phyloP scores from a whole-genome alignment of 495 filamentous ascomycete species.

The Penicillium tannophilum region DNA sequence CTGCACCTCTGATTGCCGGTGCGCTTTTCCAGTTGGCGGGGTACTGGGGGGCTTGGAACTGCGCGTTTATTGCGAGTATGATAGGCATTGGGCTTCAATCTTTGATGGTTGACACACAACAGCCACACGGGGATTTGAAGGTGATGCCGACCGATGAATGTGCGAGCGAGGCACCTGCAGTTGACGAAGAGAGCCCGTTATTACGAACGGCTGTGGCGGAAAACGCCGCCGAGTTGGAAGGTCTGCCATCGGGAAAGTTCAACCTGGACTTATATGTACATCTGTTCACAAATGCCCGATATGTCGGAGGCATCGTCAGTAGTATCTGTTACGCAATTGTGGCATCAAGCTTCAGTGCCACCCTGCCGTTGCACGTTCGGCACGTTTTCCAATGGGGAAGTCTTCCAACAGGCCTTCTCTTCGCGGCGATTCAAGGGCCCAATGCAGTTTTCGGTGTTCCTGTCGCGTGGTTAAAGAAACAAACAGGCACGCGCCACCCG shows the following conservation, averaged over 20 bases:
- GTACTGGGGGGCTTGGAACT: constrained; percentile 33
- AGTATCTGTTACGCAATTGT: constrained; percentile 21
- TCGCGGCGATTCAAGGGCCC: not conserved
- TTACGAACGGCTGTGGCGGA: not conserved
- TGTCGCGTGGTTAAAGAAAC: not conserved
- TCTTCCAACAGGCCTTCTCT: not conserved
- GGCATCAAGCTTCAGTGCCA: constrained; percentile 30
- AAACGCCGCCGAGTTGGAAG: not conserved
- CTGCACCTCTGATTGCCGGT: not conserved
- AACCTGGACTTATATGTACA: not conserved
- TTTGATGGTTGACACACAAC: constrained; percentile 4
- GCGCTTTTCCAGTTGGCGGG: constrained; percentile 28
- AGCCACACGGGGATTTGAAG: not conserved
- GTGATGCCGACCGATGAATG: not conserved
- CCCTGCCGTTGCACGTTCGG: constrained; percentile 16
- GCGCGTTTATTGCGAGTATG: constrained; percentile 19
- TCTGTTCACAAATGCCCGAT: not conserved
- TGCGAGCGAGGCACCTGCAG: not conserved
- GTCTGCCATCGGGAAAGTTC: not conserved
- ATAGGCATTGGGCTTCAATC: constrained; percentile 28
- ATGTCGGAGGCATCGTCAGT: constrained; percentile 19
- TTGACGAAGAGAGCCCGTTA: not conserved
- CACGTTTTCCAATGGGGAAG: not conserved
- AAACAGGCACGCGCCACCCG: not conserved
- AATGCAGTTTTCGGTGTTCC: not conserved